Evolutionary conservation across 208 protist species (phyloP), one percentile per base, ranked within the genome.

Genomic region (Tritrichomonas foetus): DNA sequence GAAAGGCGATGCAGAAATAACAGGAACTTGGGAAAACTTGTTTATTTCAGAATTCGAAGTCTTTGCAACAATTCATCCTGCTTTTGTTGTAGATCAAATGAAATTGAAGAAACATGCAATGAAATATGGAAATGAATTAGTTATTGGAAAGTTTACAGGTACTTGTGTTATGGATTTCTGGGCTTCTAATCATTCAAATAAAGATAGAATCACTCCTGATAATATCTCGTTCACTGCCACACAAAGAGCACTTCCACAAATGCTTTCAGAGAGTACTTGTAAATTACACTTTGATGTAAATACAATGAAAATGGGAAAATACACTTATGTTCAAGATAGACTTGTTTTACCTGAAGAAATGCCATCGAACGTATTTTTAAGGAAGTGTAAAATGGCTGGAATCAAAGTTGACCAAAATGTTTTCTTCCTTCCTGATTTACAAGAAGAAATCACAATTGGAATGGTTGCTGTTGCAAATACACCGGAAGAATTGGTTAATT

Each of bases 11-110:
- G 41, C 1, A 9, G 16, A 44, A 39, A 33, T 89, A 20, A 89
- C 41, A 39, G 47, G 41, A 27, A 55, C 78, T 39, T 89, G 41
- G 41, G 78, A 89, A 36, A 53, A 47, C 22, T 39, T 89, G 20
- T 89, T 41, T 89, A 89, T 89, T 39, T 89, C 78, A 20, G 78
- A 44, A 53, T 89, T 89, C 16, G 47, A 89, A 39, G 27, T 33
- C 22, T 89, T 89, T 36, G 78, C 78, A 57, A 89, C 25, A 16
- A 89, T 89, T 55, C 44, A 89, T 89, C 78, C 78, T 30, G 41
- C 78, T 0, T 89, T 89, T 50, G 57, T 57, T 44, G 47, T 53
- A 8, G 13, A 25, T 20, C 78, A 0, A 57, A 57, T 57, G 22
- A 50, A 53, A 16, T 57, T 89, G 27, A 57, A 20, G 5, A 33